Evolutionary conservation across 2,329 filamentous ascomycete genomes (phyloP).

Genomic region (Fusarium gaditjirri): DNA sequence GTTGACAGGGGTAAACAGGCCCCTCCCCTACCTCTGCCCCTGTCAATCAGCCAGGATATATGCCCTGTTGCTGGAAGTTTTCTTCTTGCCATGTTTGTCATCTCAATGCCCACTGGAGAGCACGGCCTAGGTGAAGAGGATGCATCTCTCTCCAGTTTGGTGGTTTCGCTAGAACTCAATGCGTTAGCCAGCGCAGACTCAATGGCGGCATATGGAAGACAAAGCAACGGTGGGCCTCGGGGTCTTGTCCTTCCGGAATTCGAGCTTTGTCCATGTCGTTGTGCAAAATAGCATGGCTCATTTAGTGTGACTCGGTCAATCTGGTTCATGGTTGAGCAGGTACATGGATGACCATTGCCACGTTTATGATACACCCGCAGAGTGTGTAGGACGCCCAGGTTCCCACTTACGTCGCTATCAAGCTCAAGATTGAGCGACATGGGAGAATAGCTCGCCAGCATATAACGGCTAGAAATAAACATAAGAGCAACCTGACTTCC

Average conservation of each 20-base stretch:
- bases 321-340: neutral
- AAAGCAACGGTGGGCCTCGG: conserved; percentile 13
- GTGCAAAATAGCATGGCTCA: conserved; percentile 13
- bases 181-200: neutral
- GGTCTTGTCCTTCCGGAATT: conserved; percentile 5
- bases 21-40: conserved; percentile 17
- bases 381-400: neutral
- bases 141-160: conserved; percentile 3
- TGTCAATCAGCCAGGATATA: conserved; percentile 28
- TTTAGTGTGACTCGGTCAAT: conserved; percentile 7
- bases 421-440: neutral
- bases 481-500: conserved; percentile 12
- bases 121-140: conserved; percentile 7
- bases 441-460: neutral
- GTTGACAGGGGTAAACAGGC: conserved; percentile 36
- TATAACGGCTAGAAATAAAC: neutral
- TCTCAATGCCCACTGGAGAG: conserved; percentile 1
- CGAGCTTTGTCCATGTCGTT: conserved; percentile 4
- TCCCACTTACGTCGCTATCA: neutral
- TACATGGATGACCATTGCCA: neutral
- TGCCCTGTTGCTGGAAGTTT: conserved; percentile 10
- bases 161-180: conserved; percentile 9
- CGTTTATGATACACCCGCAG: conserved; percentile 12
- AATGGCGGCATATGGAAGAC: neutral
- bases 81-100: neutral